These are phyloP conservation scores for Dictyostelium intermedium DNA, from an alignment of 78 protist genomes.

Conservation along the genomic window DNA sequence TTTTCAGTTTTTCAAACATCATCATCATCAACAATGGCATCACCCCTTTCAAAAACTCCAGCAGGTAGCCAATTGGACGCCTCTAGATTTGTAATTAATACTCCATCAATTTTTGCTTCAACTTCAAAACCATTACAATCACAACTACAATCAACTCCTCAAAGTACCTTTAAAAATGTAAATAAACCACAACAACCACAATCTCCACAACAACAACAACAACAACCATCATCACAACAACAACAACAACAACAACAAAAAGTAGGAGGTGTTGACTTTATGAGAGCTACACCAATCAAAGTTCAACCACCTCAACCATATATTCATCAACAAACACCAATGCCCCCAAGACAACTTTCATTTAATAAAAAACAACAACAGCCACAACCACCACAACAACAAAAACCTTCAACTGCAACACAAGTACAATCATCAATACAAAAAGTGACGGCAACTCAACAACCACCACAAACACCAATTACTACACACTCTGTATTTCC, in stretches of 20 bases:
- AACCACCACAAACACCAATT: neutral
- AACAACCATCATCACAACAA: neutral
- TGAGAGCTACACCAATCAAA: neutral
- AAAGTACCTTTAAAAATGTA: neutral
- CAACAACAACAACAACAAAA: neutral
- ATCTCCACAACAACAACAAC: neutral
- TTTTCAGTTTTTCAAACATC: neutral
- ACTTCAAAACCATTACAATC: neutral
- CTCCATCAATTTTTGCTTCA: neutral
- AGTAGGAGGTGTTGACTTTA: neutral
- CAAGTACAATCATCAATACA: neutral
- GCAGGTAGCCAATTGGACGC: neutral
- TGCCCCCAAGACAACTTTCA: constrained; percentile 10
- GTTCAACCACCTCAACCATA: neutral
- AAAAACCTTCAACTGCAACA: neutral
- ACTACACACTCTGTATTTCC: neutral
- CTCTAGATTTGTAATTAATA: neutral
- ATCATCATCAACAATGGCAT: neutral
- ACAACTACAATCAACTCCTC: neutral
- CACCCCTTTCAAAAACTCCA: neutral
- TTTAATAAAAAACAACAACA: neutral
- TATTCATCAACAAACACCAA: neutral
- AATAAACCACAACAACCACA: neutral
- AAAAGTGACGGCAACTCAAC: neutral
- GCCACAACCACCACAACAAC: neutral